A percentile compares a stretch with the other conserved stretches of the same genome.
Conservation (phyloP, 164 flowering plant genomes). For the Aristolochia contorta region DNA sequence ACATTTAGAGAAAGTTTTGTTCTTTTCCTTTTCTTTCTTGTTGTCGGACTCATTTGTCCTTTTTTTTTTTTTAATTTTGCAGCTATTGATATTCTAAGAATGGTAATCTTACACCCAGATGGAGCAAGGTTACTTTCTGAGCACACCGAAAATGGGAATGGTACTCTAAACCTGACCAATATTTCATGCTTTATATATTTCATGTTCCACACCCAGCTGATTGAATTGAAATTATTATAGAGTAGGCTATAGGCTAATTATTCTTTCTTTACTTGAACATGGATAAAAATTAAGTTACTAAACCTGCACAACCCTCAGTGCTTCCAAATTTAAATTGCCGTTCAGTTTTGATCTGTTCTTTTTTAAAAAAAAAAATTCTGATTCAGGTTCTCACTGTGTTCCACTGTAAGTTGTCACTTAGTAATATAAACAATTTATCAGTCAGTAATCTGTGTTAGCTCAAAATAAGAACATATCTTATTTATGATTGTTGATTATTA, state of each 20-base stretch:
- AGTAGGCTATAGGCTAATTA: no score
- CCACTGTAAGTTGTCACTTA: no score
- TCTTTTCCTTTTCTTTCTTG: neutral
- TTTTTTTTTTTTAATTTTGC: slow-evolving; percentile 20
- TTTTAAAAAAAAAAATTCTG: neutral
- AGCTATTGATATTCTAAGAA: slow-evolving; percentile 78
- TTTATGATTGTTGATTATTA: no score
- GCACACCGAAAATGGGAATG: slow-evolving; percentile 39
- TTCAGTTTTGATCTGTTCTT: neutral
- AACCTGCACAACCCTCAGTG: neutral
- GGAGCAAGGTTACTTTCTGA: slow-evolving; percentile 56
- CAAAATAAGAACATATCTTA: no score
- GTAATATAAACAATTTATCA: neutral
- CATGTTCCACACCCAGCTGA: no score
- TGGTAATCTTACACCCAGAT: slow-evolving; percentile 75
- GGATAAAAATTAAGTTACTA: no score
- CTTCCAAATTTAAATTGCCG: neutral
- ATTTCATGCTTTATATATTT: no score
- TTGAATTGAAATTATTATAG: no score
- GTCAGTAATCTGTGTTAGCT: no score
- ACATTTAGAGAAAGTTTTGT: no score
- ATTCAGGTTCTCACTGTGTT: no score
- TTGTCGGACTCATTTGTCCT: neutral
- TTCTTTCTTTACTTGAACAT: no score
- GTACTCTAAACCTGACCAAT: slow-evolving; percentile 22